Conservation (phyloP, 257 asterid genomes). For the Solanum virginianum region DNA sequence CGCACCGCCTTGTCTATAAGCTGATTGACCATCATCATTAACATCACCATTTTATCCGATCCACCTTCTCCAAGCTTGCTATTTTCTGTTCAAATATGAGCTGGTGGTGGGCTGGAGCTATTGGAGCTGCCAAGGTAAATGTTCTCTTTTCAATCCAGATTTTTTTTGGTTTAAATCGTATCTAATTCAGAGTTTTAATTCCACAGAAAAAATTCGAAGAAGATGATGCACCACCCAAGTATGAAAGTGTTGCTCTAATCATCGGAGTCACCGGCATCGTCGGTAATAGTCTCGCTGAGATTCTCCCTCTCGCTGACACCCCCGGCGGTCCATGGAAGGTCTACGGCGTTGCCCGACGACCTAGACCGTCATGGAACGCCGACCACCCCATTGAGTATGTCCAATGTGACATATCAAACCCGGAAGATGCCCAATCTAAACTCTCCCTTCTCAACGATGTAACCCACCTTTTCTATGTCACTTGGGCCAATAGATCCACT, state of each 20-base stretch:
- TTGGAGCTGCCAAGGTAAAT: slow-evolving; percentile 71
- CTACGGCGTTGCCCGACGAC: slow-evolving; percentile 25
- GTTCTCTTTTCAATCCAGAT: neutral
- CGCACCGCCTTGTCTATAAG: no score
- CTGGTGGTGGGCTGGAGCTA: slow-evolving; percentile 97
- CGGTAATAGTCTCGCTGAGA: slow-evolving; percentile 22
- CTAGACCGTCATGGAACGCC: slow-evolving; percentile 12
- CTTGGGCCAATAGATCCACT: slow-evolving; percentile 9
- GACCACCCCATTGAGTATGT: slow-evolving; percentile 7
- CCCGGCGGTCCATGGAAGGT: slow-evolving; percentile 31
- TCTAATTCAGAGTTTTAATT: neutral
- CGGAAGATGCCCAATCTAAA: slow-evolving; percentile 5
- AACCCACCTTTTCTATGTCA: slow-evolving; percentile 19
- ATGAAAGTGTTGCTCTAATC: slow-evolving; percentile 18
- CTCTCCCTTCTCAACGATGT: slow-evolving; percentile 13
- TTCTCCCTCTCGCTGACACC: slow-evolving; percentile 17
- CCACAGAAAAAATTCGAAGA: neutral
- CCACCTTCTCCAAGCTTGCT: no score
- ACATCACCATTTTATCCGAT: no score
- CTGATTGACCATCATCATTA: no score
- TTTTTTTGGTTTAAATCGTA: no score
- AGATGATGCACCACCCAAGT: neutral
- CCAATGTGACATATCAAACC: slow-evolving; percentile 16
- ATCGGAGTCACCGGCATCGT: slow-evolving; percentile 26
- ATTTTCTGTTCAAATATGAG: slow-evolving; percentile 27